Base-by-base conservation (phyloP, 441 rosid genomes). In the Croton laevigatus region DNA sequence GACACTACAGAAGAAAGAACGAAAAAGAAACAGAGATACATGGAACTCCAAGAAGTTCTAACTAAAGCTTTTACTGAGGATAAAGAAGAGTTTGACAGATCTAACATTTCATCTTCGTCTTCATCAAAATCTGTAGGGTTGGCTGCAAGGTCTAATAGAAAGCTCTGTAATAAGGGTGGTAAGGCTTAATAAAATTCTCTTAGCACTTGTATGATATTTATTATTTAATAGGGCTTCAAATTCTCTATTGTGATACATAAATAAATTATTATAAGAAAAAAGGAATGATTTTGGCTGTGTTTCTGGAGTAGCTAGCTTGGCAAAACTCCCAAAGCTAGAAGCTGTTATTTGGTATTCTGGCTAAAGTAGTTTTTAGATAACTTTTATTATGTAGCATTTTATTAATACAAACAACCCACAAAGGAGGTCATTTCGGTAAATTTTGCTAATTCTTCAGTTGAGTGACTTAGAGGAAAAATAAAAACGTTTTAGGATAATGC, bases 31-130 rank as follows among this genome's bases (percentile, higher is more conserved):
- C 83, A 22, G 74, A 83, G 91, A 79, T 87, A 83, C 75, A 40
- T 59, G 62, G 93, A 94, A 71, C 85, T 91, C 42, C 88, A 89
- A 74, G 91, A 91, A 62, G 74, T 72, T 62, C 37, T 94, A 4
- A 72, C 65, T 37, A 80, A 87, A 75, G 92, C 97, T 11, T 94
- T 82, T 62, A 73, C 71, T 42, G 87, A 85, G 76, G 97, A 90
- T 59, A 88, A 79, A 49, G 87, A 81, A 71, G 90, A 87, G 78
- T 70, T 67, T 55, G 86, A 74, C 34, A 79, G 76, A 73, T 80
- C 92, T 36, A 48, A 74, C 27, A 66, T 83, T 3, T 77, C 87
- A 40, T 87, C 89, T 45, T 83, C 87, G 46, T 79, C 89, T 0
- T 79, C 87, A 0, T 69, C 91, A 3, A 87, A 79, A 60, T 77